phyloP scores from a whole-genome alignment of 257 asterid genomes.

The Datura wrightii region DNA sequence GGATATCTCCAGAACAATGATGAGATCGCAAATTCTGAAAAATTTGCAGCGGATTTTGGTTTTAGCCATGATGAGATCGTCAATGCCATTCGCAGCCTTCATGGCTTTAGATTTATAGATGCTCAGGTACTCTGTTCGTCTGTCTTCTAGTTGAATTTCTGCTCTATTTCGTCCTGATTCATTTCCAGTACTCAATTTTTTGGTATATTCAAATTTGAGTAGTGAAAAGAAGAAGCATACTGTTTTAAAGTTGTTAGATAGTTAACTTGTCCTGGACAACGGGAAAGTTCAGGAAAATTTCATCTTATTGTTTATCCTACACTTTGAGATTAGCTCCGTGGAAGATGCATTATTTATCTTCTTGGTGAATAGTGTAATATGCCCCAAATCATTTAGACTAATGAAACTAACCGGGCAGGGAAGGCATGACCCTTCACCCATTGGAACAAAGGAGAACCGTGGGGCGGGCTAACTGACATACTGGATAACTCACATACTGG shows the following conservation, averaged over 20 bases:
- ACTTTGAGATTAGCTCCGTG: too few relatives aligned
- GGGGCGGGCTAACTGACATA: too few relatives aligned
- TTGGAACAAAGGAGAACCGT: too few relatives aligned
- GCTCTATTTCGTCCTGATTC: background rate
- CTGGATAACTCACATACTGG: too few relatives aligned
- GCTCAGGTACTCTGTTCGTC: conserved; percentile 58
- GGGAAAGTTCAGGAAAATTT: background rate
- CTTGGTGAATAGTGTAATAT: background rate
- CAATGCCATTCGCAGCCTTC: conserved; percentile 81
- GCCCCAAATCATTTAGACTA: too few relatives aligned
- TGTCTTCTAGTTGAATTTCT: background rate
- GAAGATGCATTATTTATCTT: background rate
- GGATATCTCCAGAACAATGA: conserved; percentile 65
- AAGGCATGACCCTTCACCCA: too few relatives aligned
- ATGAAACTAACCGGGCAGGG: too few relatives aligned
- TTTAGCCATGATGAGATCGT: conserved; percentile 82
- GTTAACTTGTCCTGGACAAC: background rate
- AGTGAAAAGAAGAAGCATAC: background rate
- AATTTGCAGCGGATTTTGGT: conserved; percentile 71
- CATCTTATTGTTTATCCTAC: background rate
- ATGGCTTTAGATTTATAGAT: conserved; percentile 72
- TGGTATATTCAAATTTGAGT: background rate
- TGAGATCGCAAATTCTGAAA: conserved; percentile 68
- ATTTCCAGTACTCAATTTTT: background rate
- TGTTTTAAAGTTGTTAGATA: background rate